Base-by-base conservation (phyloP, 2,329 filamentous ascomycete species). In the Teratosphaeria nubilosa region DNA sequence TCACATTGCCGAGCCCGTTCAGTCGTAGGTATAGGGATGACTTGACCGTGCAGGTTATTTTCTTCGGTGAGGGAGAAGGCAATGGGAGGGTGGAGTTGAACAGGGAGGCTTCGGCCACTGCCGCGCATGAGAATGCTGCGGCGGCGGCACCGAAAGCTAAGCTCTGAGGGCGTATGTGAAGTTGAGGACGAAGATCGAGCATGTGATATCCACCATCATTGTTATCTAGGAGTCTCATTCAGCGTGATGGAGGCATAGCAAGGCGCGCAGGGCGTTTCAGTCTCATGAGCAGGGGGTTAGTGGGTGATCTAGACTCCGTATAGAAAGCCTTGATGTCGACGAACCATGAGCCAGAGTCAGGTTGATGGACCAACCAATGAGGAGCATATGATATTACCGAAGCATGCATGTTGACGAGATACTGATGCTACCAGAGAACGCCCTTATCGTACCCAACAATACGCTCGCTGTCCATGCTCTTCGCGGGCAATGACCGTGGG, bases 31-130 rank as follows among this genome's bases (percentile, higher is more conserved):
- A 97, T 71, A 84, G 92, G 65, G 94, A 99, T 71, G 94, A 99
- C 71, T 77, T 99, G 62, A 99, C 94, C 0, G 92, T 99, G 16
- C 90, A 99, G 73, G 94, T 99, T 61, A 95, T 99, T 69, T 99
- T 99, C 81, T 99, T 99, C 68, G 94, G 94, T 60, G 84, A 95
- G 65, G 84, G 86, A 37, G 70, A 86, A 56, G 86, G 86, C 71
- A 87, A 82, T 31, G 91, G 91, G 37, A 86, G 87, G 62, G 87
- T 97, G 5, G 82, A 86, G 5, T 73, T 95, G 59, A 99, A 97
- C 74, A 79, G 86, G 63, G 92, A 96, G 69, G 94, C 94, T 1
- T 95, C 86, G 60, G 89, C 87, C 45, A 72, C 69, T 25, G 67
- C 66, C 2, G 63, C 63, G 10, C 68, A 65, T 56, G 65, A 63